Base-by-base conservation (phyloP, 2,329 filamentous ascomycete genomes). In the Elsinoe ampelina region DNA sequence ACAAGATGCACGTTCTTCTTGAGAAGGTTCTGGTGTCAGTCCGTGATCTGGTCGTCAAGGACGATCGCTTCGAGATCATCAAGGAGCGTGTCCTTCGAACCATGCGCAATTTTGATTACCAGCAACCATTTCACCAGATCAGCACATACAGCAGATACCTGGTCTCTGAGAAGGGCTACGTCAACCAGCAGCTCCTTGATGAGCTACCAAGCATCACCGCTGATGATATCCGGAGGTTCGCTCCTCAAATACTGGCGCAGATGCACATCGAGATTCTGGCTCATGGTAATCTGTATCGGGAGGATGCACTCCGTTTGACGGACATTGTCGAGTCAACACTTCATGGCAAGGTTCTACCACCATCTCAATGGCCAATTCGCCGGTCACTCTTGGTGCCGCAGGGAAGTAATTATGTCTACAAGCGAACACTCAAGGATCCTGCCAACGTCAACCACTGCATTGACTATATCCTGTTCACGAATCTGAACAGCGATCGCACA, bases 211-310 rank as follows among this genome's bases (percentile, higher is more conserved):
- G 80, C 59, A 79, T 96, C 57, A 88, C 86, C 0, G 80, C 82
- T 1, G 83, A 88, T 20, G 85, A 89, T 59, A 81, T 96, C 38
- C 80, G 84, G 50, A 73, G 79, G 5, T 95, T 95, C 73, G 86
- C 86, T 68, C 86, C 86, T 42, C 85, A 93, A 64, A 75, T 95
- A 47, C 77, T 97, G 41, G 79, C 82, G 11, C 90, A 97, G 67
- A 79, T 92, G 62, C 87, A 95, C 65, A 85, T 96, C 61, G 93
- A 98, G 70, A 80, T 90, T 2, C 81, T 95, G 57, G 87, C 85
- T 0, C 91, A 96, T 65, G 93, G 93, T 54, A 98, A 98, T 70
- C 70, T 98, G 57, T 90, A 95, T 76, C 95, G 91, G 72, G 89
- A 95, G 68, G 93, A 98, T 67, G 90, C 89, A 0, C 76, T 96